phyloP scores from a whole-genome alignment of 2,329 filamentous ascomycete genomes.

The Penicillium sp. region DNA sequence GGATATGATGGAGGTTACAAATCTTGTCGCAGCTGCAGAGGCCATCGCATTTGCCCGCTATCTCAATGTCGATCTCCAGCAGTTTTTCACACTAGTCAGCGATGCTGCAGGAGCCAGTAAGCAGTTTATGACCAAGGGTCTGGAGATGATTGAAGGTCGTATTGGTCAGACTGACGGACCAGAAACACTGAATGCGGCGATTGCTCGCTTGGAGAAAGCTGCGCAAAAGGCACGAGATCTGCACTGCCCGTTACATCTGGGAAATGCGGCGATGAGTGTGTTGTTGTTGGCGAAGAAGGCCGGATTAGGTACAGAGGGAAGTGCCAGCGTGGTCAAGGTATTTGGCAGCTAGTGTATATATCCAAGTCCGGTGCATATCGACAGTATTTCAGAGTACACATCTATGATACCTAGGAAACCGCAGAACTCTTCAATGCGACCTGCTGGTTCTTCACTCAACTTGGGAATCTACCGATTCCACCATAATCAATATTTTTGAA shows the following conservation, averaged over 20 bases:
- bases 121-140: conserved; percentile 43
- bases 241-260: conserved; percentile 40
- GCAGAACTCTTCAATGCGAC: too few relatives aligned
- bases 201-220: conserved; percentile 39
- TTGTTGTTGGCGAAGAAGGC: conserved; percentile 32
- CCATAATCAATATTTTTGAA: too few relatives aligned
- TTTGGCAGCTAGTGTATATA: conserved; percentile 25
- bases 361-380: too few relatives aligned
- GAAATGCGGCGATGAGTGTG: conserved; percentile 37
- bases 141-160: conserved; percentile 38
- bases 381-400: too few relatives aligned
- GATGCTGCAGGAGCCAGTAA: conserved; percentile 49
- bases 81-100: conserved; percentile 48
- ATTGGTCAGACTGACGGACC: conserved; percentile 30
- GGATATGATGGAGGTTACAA: conserved; percentile 47
- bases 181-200: conserved; percentile 39
- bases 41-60: conserved; percentile 48
- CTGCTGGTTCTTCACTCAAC: too few relatives aligned
- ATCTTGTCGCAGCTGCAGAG: conserved; percentile 51
- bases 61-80: conserved; percentile 45
- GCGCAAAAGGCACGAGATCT: conserved; percentile 44
- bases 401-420: too few relatives aligned
- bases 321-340: conserved; percentile 34
- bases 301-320: conserved; percentile 32
- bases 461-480: too few relatives aligned